Conservation (phyloP, 306 rosid species). For the Coriaria nepalensis region DNA sequence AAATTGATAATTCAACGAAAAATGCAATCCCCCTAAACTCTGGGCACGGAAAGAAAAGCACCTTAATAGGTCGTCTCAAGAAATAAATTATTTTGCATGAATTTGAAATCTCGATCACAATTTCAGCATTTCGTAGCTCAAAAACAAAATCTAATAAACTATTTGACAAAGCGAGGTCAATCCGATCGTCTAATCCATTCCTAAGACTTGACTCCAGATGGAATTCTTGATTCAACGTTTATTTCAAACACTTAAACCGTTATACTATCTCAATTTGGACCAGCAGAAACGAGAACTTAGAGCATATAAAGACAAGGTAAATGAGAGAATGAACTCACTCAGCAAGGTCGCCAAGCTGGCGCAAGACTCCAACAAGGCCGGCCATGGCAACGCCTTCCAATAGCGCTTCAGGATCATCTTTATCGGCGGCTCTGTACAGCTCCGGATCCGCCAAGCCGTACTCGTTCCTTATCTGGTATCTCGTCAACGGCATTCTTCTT, state of each 20-base stretch:
- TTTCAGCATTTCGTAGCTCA: too few species aligned
- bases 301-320: conserved; percentile 1
- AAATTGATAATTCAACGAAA: background rate
- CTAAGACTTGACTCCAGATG: conserved; percentile 4
- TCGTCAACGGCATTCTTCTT: conserved; percentile 55
- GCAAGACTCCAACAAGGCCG: conserved; percentile 79
- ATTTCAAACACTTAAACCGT: conserved; percentile 8
- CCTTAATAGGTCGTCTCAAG: too few species aligned
- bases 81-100: too few species aligned
- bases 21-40: too few species aligned
- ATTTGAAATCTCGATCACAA: too few species aligned
- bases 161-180: conserved; percentile 2
- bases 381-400: conserved; percentile 83
- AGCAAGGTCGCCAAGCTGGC: conserved; percentile 96
- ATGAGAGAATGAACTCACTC: conserved; percentile 36
- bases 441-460: conserved; percentile 77
- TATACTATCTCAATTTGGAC: conserved; percentile 2
- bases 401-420: conserved; percentile 83
- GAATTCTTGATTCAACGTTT: conserved; percentile 3
- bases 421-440: conserved; percentile 61
- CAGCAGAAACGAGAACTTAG: background rate
- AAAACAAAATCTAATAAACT: conserved; percentile 1
- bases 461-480: conserved; percentile 61
- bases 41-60: too few species aligned
- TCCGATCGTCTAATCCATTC: conserved; percentile 3